A percentile compares a stretch with the other conserved stretches of the same genome.
Evolutionary conservation across 2,329 filamentous ascomycete genomes (phyloP).

Genomic region (Beauveria brongniartii): DNA sequence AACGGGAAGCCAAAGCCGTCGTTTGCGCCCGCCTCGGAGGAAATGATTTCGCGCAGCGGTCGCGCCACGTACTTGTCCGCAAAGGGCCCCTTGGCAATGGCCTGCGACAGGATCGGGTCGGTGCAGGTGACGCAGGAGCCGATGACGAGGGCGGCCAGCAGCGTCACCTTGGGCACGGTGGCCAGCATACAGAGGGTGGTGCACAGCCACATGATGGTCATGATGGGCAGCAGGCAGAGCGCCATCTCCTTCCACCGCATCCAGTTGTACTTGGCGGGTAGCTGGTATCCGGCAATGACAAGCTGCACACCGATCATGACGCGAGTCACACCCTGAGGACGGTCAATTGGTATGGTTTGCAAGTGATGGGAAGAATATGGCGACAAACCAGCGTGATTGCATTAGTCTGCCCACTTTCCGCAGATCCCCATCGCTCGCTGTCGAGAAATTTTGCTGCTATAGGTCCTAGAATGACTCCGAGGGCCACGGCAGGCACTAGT

Average conservation of each 20-base stretch:
- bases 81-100: conserved; percentile 48
- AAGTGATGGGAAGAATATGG: neutral
- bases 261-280: conserved; percentile 47
- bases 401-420: conserved; percentile 20
- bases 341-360: neutral
- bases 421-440: conserved; percentile 31
- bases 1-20: conserved; percentile 57
- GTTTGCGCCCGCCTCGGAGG: conserved; percentile 53
- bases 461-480: conserved; percentile 48
- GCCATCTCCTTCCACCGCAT: conserved; percentile 44
- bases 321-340: conserved; percentile 36
- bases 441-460: conserved; percentile 45
- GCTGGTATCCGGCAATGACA: conserved; percentile 55
- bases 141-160: conserved; percentile 48
- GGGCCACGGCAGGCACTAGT: conserved; percentile 46
- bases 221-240: conserved; percentile 48
- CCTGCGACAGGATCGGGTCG: conserved; percentile 54
- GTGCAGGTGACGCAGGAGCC: conserved; percentile 54
- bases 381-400: conserved; percentile 32
- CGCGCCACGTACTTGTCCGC: conserved; percentile 53
- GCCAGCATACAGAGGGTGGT: conserved; percentile 48
- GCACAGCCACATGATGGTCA: conserved; percentile 55
- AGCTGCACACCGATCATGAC: conserved; percentile 55
- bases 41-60: conserved; percentile 52
- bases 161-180: conserved; percentile 45